Base-by-base conservation (phyloP, 2,329 filamentous ascomycete genomes). In the Aspergillus sp. region DNA sequence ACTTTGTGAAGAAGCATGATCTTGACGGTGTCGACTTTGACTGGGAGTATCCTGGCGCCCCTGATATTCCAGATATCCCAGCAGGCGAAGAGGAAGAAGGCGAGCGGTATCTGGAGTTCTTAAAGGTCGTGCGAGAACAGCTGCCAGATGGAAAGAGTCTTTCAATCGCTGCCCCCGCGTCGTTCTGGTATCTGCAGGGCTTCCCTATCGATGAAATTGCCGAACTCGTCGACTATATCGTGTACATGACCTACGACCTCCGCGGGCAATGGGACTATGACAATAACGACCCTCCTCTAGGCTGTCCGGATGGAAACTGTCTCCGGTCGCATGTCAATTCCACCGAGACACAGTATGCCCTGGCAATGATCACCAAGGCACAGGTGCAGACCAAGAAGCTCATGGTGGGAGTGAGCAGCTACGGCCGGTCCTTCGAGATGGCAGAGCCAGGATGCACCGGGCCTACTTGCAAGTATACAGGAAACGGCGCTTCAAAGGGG, bases 11-110 rank as follows among this genome's bases (percentile, higher is more conserved):
- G 12, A 39, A 54, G 0, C 14, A 60, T 19, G 50, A 21, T 6
- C 45, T 63, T 6, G 61, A 63, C 49, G 61, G 61, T 7, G 41
- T 58, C 3, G 56, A 58, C 23, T 55, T 55, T 12, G 56, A 58
- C n/a, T 58, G 56, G 56, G 56, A 63, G 41, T 62, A 62, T 15
- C 60, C 60, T 8, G 58, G 51, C 35, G 56, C 45, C 5, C 68
- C 71, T 12, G 74, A 76, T 59, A 73, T 77, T 41, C 70, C 70
- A 1, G 74, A 66, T 2, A 72, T 76, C 43, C 75, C 75, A 0
- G 17, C 66, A 1, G 74, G 66, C 6, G 37, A 60, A 50, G 31
- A 55, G 0, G 49, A 50, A 0, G 73, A 77, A 69, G 72, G 17
- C 8, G 70, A 74, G 56, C 37, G 77, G 75, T 56, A 49, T 6